A percentile compares a stretch with the other conserved stretches of the same genome.
Conservation (phyloP, 441 rosid genomes). For the Corymbia citriodora region DNA sequence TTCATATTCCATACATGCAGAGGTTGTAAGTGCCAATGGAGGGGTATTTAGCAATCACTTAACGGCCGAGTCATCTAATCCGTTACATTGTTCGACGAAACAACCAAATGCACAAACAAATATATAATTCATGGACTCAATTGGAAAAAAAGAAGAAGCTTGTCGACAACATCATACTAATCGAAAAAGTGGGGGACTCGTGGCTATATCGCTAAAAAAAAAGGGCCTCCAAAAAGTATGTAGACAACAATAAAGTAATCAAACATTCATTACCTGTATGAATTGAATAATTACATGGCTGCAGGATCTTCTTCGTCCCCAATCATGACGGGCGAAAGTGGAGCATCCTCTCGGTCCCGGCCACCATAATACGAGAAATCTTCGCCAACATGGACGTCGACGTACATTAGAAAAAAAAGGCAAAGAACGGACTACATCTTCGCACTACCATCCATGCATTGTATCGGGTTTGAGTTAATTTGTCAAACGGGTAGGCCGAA, state of each 20-base stretch:
- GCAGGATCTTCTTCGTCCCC: background rate
- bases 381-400: background rate
- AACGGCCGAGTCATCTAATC: background rate
- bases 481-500: rapidly evolving
- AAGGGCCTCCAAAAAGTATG: background rate
- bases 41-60: background rate
- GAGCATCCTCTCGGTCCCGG: background rate
- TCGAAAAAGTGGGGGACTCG: background rate
- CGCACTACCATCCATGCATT: background rate
- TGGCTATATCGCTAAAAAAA: background rate
- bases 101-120: background rate
- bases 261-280: background rate
- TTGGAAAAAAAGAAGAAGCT: background rate
- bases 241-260: background rate
- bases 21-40: background rate
- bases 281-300: background rate
- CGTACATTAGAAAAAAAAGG: background rate
- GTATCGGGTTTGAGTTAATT: background rate
- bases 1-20: too few relatives aligned
- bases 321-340: background rate
- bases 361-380: background rate
- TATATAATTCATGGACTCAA: background rate
- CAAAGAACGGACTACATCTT: background rate
- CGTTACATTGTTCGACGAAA: background rate
- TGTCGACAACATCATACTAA: background rate